Base-by-base conservation (phyloP, 139 green algal genomes). In the Ettlia oleoabundans region DNA sequence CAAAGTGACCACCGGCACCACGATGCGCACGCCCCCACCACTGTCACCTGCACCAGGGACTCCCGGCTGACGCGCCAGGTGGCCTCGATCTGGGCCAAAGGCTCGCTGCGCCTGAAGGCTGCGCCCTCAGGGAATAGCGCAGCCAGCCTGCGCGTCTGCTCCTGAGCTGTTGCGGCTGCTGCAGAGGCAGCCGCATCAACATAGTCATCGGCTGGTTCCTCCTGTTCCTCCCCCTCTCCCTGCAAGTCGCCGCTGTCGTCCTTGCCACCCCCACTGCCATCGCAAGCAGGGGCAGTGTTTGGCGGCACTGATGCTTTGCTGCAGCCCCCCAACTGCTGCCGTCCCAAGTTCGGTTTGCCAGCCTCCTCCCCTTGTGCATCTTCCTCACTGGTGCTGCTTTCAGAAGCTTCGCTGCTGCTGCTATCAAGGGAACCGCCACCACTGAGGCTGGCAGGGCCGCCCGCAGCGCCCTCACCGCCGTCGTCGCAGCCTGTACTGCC, bases 31-130 rank as follows among this genome's bases (percentile, higher is more conserved):
- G n/a, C n/a, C n/a, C 63, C 30, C 30, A 5, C 13, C 28, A 32
- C 5, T 18, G 30, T 1, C 63, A 69, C 63, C 63, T 69, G 78
- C 26, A 37, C 61, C 67, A 55, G 63, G 28, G 28, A 40, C 35
- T 88, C 83, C 9, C 68, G 24, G 42, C 47, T 77, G 24, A 70
- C 83, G 42, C 83, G 58, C 77, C 77, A 88, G 2, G 51, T 33
- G 21, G 76, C 83, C 53, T 88, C 76, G 6, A 88, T n/a, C 43
- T 85, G 77, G 26, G 74, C 69, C 28, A 84, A 51, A 1, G 65
- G 66, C 67, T 88, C 83, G 21, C 10, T 65, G 33, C 83, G 76
- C 15, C 35, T 2, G 22, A 85, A 88, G 26, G 53, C 26, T 35
- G 83, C 83, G 2, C 76, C 83, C 22, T 74, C 68, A 22, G 83